phyloP scores from a whole-genome alignment of 1,284 basidiomycete genomes.

The Trichosporon inkin region DNA sequence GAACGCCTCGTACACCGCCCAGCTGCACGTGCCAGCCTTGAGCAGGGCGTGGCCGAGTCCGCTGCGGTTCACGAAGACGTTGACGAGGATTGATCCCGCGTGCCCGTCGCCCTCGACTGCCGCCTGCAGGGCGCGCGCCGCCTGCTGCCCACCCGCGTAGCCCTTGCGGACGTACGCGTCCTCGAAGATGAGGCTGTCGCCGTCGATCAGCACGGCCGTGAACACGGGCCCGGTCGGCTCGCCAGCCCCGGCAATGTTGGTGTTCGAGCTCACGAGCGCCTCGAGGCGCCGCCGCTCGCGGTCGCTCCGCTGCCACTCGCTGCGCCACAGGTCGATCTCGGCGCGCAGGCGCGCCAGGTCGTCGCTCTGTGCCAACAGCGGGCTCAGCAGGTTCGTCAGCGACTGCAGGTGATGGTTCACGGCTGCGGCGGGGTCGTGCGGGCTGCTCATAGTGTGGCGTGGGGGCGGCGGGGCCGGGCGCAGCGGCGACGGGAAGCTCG shows the following conservation, averaged over 20 bases:
- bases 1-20: constrained; percentile 38
- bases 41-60: constrained; percentile 38
- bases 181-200: constrained; percentile 43
- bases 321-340: constrained; percentile 41
- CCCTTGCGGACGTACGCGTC: constrained; percentile 32
- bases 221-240: constrained; percentile 28
- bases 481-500: constrained; percentile 19
- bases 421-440: constrained; percentile 21
- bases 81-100: constrained; percentile 27
- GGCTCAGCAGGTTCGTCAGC: constrained; percentile 26
- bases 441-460: neutral
- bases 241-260: constrained; percentile 15
- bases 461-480: constrained; percentile 9
- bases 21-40: constrained; percentile 39
- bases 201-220: constrained; percentile 41
- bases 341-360: constrained; percentile 42
- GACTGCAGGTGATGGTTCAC: constrained; percentile 29
- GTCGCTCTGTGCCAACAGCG: constrained; percentile 28
- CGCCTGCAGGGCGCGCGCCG: constrained; percentile 33
- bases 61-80: constrained; percentile 43
- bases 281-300: constrained; percentile 36
- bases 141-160: constrained; percentile 37
- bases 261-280: constrained; percentile 20
- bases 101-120: constrained; percentile 9
- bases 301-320: constrained; percentile 33